These are phyloP conservation scores for Apostasia ramifera DNA, from an alignment of 106 monocot species.

Conservation along the genomic window DNA sequence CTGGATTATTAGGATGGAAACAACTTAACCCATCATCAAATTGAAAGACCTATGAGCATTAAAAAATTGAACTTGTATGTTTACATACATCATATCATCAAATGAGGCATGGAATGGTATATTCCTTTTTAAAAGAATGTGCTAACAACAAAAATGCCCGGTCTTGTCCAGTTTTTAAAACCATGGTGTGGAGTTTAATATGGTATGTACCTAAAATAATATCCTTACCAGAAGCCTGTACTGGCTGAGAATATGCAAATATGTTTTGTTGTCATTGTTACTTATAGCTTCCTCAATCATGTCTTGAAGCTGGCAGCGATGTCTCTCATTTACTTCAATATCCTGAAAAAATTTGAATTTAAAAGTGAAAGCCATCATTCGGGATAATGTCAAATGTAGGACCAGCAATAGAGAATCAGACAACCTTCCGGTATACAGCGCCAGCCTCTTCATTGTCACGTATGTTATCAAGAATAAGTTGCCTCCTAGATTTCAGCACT, in stretches of 20 bases:
- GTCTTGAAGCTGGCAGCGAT: conserved; percentile 59
- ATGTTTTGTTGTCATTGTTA: conserved; percentile 84
- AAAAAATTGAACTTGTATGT: no score
- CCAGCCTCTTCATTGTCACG: conserved; percentile 98
- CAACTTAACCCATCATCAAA: no score
- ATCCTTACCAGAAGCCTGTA: conserved; percentile 84
- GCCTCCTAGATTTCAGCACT: conserved; percentile 69
- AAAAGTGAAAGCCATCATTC: not conserved
- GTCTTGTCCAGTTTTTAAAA: no score
- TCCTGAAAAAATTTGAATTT: conserved; percentile 40
- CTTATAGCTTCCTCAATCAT: conserved; percentile 95
- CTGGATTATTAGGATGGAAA: no score
- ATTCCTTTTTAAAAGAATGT: no score
- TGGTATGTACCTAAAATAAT: not conserved
- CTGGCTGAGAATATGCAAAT: conserved; percentile 92
- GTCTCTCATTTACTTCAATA: conserved; percentile 81
- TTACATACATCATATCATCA: no score
- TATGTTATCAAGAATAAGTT: conserved; percentile 93
- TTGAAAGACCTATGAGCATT: no score
- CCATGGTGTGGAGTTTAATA: not conserved
- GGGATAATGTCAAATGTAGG: not conserved
- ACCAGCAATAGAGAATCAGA: not conserved
- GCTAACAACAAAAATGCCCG: no score
- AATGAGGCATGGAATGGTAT: no score
- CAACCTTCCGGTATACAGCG: conserved; percentile 75